Conservation (phyloP, 2,329 filamentous ascomycete species). For the Beauveria sp. region DNA sequence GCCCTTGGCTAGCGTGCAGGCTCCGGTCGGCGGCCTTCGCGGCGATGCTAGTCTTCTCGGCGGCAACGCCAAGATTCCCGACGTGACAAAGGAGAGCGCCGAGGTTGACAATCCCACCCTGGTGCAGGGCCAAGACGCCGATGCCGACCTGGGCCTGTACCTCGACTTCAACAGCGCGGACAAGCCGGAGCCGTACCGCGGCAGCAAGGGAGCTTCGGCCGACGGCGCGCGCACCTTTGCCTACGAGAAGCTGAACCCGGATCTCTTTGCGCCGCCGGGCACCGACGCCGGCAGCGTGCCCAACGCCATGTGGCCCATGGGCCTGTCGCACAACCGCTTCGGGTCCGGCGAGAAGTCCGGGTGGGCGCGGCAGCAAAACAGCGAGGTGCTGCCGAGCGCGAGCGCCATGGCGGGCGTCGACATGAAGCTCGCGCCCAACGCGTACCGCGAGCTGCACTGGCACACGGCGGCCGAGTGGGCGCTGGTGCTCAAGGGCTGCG, state of each 20-base stretch:
- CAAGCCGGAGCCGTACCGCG: constrained; percentile 49
- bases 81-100: constrained; percentile 30
- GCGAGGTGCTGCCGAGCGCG: constrained; percentile 38
- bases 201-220: constrained; percentile 39
- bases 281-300: constrained; percentile 42
- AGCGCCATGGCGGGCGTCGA: constrained; percentile 50
- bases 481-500: constrained; percentile 45
- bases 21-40: constrained; percentile 31
- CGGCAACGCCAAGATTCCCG: constrained; percentile 29
- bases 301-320: constrained; percentile 47
- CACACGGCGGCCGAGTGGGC: constrained; percentile 47
- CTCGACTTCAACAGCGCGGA: constrained; percentile 45
- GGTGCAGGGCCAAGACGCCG: constrained; percentile 42
- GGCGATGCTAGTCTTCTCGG: constrained; percentile 32
- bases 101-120: constrained; percentile 31
- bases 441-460: constrained; percentile 58
- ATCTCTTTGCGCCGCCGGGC: constrained; percentile 44
- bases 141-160: constrained; percentile 35
- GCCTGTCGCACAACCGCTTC: constrained; percentile 40
- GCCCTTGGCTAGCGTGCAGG: constrained; percentile 29
- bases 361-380: constrained; percentile 49
- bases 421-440: constrained; percentile 49
- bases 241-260: constrained; percentile 47
- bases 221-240: constrained; percentile 42
- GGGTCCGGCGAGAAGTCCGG: constrained; percentile 36